Conservation (phyloP, 768 basidiomycete species). For the Suillus subalutaceus region DNA sequence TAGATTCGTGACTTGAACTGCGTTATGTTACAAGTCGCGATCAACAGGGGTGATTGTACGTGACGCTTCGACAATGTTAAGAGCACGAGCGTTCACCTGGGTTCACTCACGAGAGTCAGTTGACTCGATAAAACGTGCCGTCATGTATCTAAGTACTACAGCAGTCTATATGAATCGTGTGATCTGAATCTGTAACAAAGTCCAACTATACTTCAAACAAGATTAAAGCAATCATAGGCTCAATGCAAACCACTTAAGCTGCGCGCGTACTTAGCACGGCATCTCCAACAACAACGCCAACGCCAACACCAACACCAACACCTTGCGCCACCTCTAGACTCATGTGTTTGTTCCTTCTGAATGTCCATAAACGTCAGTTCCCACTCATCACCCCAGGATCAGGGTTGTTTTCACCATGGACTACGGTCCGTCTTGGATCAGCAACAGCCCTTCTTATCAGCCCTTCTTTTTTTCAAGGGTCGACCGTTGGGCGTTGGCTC, state of each 20-base stretch:
- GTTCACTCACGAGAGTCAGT: too few relatives aligned
- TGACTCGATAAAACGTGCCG: too few relatives aligned
- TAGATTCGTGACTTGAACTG: background rate
- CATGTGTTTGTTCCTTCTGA: too few relatives aligned
- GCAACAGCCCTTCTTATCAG: slow-evolving; percentile 20
- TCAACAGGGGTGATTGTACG: background rate
- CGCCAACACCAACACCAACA: too few relatives aligned
- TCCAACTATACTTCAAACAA: background rate
- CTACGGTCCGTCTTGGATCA: slow-evolving; percentile 32
- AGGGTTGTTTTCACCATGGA: slow-evolving; percentile 24
- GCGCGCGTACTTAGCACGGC: too few relatives aligned
- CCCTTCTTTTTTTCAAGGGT: background rate
- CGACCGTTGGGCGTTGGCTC: too few relatives aligned
- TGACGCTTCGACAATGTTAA: too few relatives aligned
- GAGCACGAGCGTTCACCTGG: too few relatives aligned
- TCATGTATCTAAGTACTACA: background rate
- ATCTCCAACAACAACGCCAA: too few relatives aligned
- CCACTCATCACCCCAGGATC: too few relatives aligned
- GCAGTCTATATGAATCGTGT: background rate
- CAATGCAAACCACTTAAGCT: background rate
- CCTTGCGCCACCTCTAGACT: background rate
- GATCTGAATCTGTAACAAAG: too few relatives aligned
- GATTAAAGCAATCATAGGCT: background rate
- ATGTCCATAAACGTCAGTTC: too few relatives aligned
- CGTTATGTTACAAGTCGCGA: background rate